Evolutionary conservation across 2,329 filamentous ascomycete species (phyloP), one percentile per base, ranked within the genome.

Genomic region (Trichophyton equinum): DNA sequence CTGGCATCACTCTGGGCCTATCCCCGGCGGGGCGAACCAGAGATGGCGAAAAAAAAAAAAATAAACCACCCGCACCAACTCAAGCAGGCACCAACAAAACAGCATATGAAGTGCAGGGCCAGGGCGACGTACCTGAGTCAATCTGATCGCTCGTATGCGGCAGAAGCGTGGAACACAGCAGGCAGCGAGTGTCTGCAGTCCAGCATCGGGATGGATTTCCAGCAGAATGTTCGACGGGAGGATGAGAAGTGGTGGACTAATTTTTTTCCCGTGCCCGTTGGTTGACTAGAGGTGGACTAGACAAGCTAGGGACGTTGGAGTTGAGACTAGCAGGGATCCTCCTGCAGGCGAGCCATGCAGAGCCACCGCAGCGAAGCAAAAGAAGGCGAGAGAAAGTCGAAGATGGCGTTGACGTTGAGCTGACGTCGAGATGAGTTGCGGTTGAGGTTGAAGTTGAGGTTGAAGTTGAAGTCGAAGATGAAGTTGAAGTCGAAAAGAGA

Each of bases 101-200:
- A 53, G 9, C 47, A 1, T 22, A 3, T 9, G 9, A 38, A 38
- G 2, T 7, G 27, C 18, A 51, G 3, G 51, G 7, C 22, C 22
- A 15, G 51, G 7, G 11, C 18, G 15, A 55, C 51, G 51, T 13
- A 55, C 51, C 51, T 55, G 51, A 36, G 27, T 33, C 51, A 55
- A 55, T 55, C 51, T 55, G 51, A 55, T 55, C 51, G 51, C 51
- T 55, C 51, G 51, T 55, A 20, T 55, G 30, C 51, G 51, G 51
- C 51, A 36, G 51, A n/a, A 51, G 46, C 46, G 46, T 51, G 46
- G 46, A 51, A 51, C 46, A 51, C 46, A 51, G 46, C 46, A 27
- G 22, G 46, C 46, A 51, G 51, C 51, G 25, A 36, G 51, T 36
- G 51, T 55, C 51, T 55, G 51, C 30, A 20, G 51, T 55, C 51